Base-by-base conservation (phyloP, 768 basidiomycete species). In the Mycena haematopus region DNA sequence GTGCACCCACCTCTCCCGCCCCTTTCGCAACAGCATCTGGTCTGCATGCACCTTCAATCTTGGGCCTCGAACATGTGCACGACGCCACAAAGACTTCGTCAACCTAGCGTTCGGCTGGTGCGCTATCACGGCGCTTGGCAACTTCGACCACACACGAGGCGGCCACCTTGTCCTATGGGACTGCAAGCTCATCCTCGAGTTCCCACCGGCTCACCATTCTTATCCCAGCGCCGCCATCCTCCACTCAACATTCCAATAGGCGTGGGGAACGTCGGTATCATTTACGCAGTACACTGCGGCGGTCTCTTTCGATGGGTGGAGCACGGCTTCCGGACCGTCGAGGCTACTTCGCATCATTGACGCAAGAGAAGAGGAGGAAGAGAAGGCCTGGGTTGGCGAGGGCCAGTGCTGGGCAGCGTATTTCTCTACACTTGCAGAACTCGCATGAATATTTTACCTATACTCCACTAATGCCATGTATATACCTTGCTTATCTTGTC, bases 361-460 rank as follows among this genome's bases (percentile, higher is more conserved):
- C 52, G 24, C 21, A 27, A 40, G 21, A 10, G 8, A 17, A 19
- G 3, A 11, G 11, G 29, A 45, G 54, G 54, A 55, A 27, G 3
- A 33, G 3, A 3, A 29, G 21, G 29, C 4, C 9, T 80, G 78
- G 50, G 70, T 2, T n/a, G 14, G 15, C 8, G n/a, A 29, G 50
- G n/a, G 29, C 31, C 0, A 21, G 0, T 4, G 50, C 19, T 10
- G 50, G 31, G 31, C 29, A 21, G 50, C 7, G 0, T 31, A 33
- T n/a, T 51, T 51, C 9, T 51, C 50, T 11, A 51, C 50, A 1
- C 3, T 51, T 1, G 50, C 33, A 13, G 31, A 51, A 19, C 50
- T 51, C 9, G n/a, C n/a, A n/a, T n/a, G n/a, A n/a, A n/a, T n/a
- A n/a, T n/a, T n/a, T n/a, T n/a, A n/a, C n/a, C n/a, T n/a, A n/a